Conservation (phyloP, 2,329 filamentous ascomycete species). For the Mycogone perniciosa region DNA sequence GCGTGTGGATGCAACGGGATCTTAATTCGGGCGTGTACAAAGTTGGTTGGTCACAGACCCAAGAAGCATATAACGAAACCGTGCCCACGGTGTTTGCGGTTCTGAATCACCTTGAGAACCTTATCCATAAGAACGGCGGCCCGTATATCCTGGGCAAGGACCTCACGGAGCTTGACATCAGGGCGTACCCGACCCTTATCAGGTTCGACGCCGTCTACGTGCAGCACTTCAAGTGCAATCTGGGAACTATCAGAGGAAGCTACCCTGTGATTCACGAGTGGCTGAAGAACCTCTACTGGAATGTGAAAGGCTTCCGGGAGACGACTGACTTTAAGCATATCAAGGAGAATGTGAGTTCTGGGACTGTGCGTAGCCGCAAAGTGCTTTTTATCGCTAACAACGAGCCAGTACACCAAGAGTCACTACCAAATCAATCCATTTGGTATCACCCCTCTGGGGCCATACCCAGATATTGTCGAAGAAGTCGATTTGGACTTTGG, state of each 20-base stretch:
- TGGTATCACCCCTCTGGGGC: slow-evolving; percentile 22
- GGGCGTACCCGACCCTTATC: slow-evolving; percentile 58
- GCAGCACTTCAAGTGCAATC: slow-evolving; percentile 59
- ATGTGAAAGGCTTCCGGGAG: slow-evolving; percentile 41
- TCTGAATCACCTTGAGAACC: slow-evolving; percentile 56
- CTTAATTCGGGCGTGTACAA: slow-evolving; percentile 45
- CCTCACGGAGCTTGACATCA: slow-evolving; percentile 63
- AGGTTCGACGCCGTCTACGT: slow-evolving; percentile 65
- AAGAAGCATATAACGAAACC: slow-evolving; percentile 59
- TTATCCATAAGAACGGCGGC: slow-evolving; percentile 39
- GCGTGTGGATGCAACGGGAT: slow-evolving; percentile 57
- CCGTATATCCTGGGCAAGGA: slow-evolving; percentile 58
- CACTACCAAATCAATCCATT: slow-evolving; percentile 22
- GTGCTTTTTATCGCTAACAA: not conserved
- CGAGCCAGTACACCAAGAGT: slow-evolving; percentile 22
- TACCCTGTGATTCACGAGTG: slow-evolving; percentile 63
- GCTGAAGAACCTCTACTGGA: slow-evolving; percentile 67
- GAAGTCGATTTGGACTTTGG: slow-evolving; percentile 17
- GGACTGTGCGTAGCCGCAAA: not conserved
- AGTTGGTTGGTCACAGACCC: slow-evolving; percentile 59
- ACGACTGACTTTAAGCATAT: slow-evolving; percentile 62
- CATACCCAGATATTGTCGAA: slow-evolving; percentile 21
- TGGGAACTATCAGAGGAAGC: slow-evolving; percentile 56
- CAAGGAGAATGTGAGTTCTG: slow-evolving; percentile 47
- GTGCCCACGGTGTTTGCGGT: slow-evolving; percentile 56